Conservation (phyloP, 148 eudicot species). For the Diospyros kaki region DNA sequence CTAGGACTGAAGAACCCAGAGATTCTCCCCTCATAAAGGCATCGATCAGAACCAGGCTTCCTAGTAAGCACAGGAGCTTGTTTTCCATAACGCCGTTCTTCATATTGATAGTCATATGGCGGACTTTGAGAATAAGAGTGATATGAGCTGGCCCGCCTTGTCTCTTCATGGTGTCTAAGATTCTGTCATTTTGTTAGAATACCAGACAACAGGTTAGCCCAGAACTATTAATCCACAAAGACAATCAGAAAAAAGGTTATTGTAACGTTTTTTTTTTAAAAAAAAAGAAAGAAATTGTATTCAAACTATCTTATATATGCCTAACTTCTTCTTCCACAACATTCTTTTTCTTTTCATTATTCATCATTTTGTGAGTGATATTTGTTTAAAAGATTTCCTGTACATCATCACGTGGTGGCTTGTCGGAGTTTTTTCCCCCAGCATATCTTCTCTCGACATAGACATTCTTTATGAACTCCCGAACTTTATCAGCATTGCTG, state of each 20-base stretch:
- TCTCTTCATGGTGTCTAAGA: slow-evolving; percentile 49
- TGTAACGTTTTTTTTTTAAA: too few relatives aligned
- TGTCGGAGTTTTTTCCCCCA: slow-evolving; percentile 57
- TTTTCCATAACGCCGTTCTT: slow-evolving; percentile 80
- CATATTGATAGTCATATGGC: slow-evolving; percentile 91
- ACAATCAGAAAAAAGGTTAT: background rate
- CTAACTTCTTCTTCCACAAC: too few relatives aligned
- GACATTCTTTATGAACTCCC: slow-evolving; percentile 79
- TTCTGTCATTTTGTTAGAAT: slow-evolving; percentile 33
- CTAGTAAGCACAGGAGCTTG: slow-evolving; percentile 55
- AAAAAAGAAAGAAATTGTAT: too few relatives aligned
- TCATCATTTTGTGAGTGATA: background rate
- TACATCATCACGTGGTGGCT: slow-evolving; percentile 59
- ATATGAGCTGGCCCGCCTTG: slow-evolving; percentile 89
- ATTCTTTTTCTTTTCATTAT: background rate
- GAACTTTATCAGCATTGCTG: slow-evolving; percentile 81
- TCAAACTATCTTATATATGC: too few relatives aligned
- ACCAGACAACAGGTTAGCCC: slow-evolving; percentile 11
- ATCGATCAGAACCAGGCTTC: slow-evolving; percentile 86
- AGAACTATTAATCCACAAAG: background rate
- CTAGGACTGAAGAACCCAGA: slow-evolving; percentile 76
- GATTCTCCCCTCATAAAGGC: slow-evolving; percentile 53
- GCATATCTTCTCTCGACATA: slow-evolving; percentile 70
- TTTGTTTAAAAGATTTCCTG: slow-evolving; percentile 39
- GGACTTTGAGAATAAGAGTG: slow-evolving; percentile 98